Evolutionary conservation across 1,139 yeast genomes (phyloP), one percentile per base, ranked within the genome.

Genomic region (Saccharomyces hybrid): DNA sequence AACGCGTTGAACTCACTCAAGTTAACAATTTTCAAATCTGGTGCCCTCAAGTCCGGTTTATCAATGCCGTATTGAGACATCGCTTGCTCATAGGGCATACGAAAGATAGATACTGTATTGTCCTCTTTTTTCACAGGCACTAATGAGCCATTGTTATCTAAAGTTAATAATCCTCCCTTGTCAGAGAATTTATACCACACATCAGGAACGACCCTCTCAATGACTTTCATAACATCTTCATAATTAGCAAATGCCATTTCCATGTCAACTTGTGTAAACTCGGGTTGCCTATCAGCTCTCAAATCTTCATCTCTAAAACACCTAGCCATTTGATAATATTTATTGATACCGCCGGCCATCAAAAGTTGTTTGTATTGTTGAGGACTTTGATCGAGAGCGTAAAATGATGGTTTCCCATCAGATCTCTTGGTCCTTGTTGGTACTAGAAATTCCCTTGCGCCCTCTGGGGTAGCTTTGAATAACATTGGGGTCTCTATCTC

Each of bases 291-390:
- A 69, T 93, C 99, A 3, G 91, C 84, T 57, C 99, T 78, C 59
- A 95, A 78, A 71, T 95, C 98, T 69, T 93, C 99, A 68, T 95
- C 99, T 60, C 99, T 78, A 68, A 93, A 93, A 68, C 99, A 93
- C 63, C 82, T 84, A 2, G 99, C 99, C 52, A 95, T 76, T 70
- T 93, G 99, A 69, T 83, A 93, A 71, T 93, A 93, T 51, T 81
- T 78, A 53, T 86, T 79, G 49, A 95, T 82, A 0, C 99, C 99
- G 46, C 96, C 85, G 3, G 97, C 95, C 93, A 93, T 93, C 47
- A 93, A 73, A 42, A 93, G 76, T 71, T 93, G 99, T 67, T 95
- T 93, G 66, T 91, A 93, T 67, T 93, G 99, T 67, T 93, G 99
- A 0, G 99, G 99, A 26, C 96, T 88, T 70, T 93, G 99, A 0